phyloP scores from a whole-genome alignment of 2,329 filamentous ascomycete species.

The Talaromyces atroroseus region DNA sequence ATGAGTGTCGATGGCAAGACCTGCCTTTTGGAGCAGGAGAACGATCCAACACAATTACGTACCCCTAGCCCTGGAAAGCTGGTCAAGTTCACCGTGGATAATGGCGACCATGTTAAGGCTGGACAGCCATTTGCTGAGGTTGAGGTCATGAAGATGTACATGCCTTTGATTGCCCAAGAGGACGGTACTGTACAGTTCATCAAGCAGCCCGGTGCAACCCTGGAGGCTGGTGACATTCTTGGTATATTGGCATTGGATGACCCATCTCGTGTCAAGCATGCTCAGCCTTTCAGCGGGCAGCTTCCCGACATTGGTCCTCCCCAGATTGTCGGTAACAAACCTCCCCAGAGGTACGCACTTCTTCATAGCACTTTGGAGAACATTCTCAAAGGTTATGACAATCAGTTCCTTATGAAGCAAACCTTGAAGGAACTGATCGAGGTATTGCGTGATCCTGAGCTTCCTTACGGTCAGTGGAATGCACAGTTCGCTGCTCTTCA shows the following conservation, averaged over 20 bases:
- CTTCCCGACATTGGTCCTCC: constrained; percentile 82
- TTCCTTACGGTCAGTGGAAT: constrained; percentile 95
- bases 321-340: constrained; percentile 83
- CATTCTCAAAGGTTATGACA: constrained; percentile 91
- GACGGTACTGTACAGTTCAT: constrained; percentile 96
- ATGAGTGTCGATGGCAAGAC: constrained; percentile 97
- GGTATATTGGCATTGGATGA: constrained; percentile 94
- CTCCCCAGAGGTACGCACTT: constrained; percentile 77
- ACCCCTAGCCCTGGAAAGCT: constrained; percentile 95
- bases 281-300: constrained; percentile 85
- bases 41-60: constrained; percentile 93
- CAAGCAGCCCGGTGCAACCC: constrained; percentile 96
- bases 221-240: constrained; percentile 97
- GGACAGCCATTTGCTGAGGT: constrained; percentile 94
- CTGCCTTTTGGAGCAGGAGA: constrained; percentile 95
- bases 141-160: constrained; percentile 99
- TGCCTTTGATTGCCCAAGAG: constrained; percentile 92
- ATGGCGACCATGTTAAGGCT: constrained; percentile 85
- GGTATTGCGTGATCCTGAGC: constrained; percentile 79
- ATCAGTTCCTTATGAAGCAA: constrained; percentile 88
- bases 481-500: constrained; percentile 95
- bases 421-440: constrained; percentile 85
- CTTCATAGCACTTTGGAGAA: constrained; percentile 74
- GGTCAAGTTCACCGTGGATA: constrained; percentile 95
- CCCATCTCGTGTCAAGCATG: constrained; percentile 92